Conservation (phyloP, 805 yeast species). For the Candida chilensis region DNA sequence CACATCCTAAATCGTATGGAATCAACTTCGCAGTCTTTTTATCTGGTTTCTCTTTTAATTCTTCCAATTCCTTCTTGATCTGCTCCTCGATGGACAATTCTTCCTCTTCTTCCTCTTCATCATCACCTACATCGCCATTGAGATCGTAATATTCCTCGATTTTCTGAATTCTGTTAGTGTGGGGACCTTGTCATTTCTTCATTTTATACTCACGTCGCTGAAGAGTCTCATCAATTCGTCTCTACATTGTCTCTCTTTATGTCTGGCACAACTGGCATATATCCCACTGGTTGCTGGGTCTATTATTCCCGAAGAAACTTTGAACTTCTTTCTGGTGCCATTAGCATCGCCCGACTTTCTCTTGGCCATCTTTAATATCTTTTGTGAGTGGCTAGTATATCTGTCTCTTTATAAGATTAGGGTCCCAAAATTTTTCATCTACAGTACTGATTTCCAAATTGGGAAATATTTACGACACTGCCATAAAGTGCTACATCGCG, state of each 20-base stretch:
- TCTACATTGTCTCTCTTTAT: constrained; percentile 70
- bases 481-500: too few species aligned
- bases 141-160: constrained; percentile 21
- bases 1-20: constrained; percentile 63
- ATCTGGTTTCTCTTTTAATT: constrained; percentile 32
- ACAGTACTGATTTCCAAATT: too few species aligned
- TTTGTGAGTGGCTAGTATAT: too few species aligned
- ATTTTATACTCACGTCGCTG: constrained; percentile 22
- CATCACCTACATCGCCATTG: constrained; percentile 11
- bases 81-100: constrained; percentile 67
- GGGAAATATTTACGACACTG: too few species aligned
- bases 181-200: neutral
- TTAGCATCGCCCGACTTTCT: constrained; percentile 12
- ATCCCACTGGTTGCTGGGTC: constrained; percentile 87
- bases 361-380: too few species aligned
- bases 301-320: constrained; percentile 37
- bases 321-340: constrained; percentile 29
- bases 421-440: too few species aligned
- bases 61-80: constrained; percentile 61
- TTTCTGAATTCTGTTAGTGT: constrained; percentile 13
- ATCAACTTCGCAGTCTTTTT: constrained; percentile 37
- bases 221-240: constrained; percentile 60
- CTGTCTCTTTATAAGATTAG: too few species aligned
- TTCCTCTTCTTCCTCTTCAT: constrained; percentile 21
- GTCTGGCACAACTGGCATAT: constrained; percentile 82